Conservation (phyloP, 176 grass and related monocot genomes). For the Oropetium thomaeum region DNA sequence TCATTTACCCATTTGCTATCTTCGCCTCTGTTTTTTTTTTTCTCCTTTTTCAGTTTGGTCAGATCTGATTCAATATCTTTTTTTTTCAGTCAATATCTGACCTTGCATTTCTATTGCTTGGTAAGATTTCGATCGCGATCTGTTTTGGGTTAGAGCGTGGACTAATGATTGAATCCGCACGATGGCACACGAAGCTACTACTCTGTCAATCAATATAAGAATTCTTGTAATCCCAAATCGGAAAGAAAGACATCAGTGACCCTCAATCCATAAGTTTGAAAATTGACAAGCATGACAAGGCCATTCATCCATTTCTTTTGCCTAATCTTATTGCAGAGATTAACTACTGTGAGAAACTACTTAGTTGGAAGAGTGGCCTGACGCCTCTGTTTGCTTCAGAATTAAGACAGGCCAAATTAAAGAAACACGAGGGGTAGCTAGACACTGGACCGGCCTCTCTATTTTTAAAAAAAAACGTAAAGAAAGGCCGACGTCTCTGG, state of each 20-base stretch:
- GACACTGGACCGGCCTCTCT: constrained; percentile 17
- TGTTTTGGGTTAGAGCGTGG: not conserved
- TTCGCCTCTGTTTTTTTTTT: not conserved
- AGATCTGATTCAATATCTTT: no score
- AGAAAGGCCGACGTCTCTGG: no score
- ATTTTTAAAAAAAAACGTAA: no score
- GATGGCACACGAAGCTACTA: no score
- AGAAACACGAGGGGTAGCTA: not conserved
- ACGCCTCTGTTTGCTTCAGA: constrained; percentile 3
- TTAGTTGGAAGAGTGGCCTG: not conserved
- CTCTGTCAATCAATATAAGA: no score
- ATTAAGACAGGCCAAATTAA: not conserved
- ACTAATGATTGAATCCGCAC: no score
- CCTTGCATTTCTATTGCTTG: not conserved
- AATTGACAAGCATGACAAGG: no score
- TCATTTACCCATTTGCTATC: constrained; percentile 11
- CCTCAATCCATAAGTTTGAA: no score
- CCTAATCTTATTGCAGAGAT: not conserved
- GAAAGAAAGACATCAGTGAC: no score
- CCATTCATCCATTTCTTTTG: no score
- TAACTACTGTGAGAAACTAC: not conserved
- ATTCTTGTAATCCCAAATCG: no score
- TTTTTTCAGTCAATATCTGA: constrained; percentile 18
- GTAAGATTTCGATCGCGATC: not conserved
- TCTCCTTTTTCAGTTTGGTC: not conserved